phyloP scores from a whole-genome alignment of 306 rosid species.

The Bauhinia variegata region DNA sequence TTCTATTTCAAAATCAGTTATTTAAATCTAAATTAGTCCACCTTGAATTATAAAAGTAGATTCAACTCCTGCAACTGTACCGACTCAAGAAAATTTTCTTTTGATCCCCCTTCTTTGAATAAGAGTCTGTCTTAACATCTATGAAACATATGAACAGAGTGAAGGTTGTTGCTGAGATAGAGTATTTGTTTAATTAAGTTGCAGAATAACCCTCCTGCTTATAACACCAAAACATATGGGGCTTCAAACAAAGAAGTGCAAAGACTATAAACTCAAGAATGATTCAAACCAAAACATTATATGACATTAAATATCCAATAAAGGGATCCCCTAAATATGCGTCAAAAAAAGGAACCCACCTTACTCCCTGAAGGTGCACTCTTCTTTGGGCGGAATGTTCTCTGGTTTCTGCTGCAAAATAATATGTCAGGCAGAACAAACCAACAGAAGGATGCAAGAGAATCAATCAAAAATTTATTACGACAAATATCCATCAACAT shows the following conservation, averaged over 20 bases:
- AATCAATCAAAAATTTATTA: slow-evolving; percentile 30
- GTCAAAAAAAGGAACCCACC: slow-evolving; percentile 55
- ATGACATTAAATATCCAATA: slow-evolving; percentile 26
- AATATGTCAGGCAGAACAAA: slow-evolving; percentile 22
- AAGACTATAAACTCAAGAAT: slow-evolving; percentile 13
- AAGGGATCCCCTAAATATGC: slow-evolving; percentile 2
- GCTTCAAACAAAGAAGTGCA: not conserved
- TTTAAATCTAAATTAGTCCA: too few relatives aligned
- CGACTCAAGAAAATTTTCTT: too few relatives aligned
- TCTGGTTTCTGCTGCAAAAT: slow-evolving; percentile 80
- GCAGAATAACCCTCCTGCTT: too few relatives aligned
- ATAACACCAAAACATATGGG: not conserved
- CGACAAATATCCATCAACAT: slow-evolving; percentile 10
- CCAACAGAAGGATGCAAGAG: slow-evolving; percentile 25
- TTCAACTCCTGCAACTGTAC: too few relatives aligned
- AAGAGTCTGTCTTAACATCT: slow-evolving; percentile 35
- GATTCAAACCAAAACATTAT: slow-evolving; percentile 18
- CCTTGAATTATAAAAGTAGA: too few relatives aligned
- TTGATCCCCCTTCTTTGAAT: slow-evolving; percentile 46
- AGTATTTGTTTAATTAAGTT: too few relatives aligned
- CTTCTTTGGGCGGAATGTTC: slow-evolving; percentile 96
- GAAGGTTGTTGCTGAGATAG: slow-evolving; percentile 1
- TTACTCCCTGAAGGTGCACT: slow-evolving; percentile 98
- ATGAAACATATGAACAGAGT: slow-evolving; percentile 12
- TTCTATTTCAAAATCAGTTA: too few relatives aligned